Evolutionary conservation across 106 monocot species (phyloP).

Genomic region (Gastrodia elata): DNA sequence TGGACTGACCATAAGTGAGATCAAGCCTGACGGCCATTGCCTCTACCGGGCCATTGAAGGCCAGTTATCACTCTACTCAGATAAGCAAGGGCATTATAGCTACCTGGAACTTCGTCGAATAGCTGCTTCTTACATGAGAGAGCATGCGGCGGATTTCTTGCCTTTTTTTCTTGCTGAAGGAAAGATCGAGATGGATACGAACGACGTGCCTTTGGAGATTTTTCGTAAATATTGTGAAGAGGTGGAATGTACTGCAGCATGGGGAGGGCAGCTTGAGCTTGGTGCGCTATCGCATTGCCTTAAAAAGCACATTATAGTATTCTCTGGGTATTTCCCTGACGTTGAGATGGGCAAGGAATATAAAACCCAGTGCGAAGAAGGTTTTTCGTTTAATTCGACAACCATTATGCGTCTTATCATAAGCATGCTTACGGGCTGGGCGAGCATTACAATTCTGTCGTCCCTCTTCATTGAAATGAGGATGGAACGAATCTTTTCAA

Average conservation of each 20-base stretch:
- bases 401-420: conserved; percentile 65
- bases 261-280: conserved; percentile 82
- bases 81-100: conserved; percentile 4
- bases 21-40: conserved; percentile 75
- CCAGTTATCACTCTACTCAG: conserved; percentile 31
- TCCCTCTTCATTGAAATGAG: conserved; percentile 14
- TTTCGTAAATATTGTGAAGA: conserved; percentile 56
- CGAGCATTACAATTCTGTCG: conserved; percentile 81
- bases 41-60: conserved; percentile 71
- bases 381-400: conserved; percentile 14
- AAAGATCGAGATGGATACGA: conserved; percentile 27
- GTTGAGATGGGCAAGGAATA: conserved; percentile 87
- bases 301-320: conserved; percentile 54
- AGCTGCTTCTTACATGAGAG: conserved; percentile 64
- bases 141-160: conserved; percentile 45
- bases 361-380: conserved; percentile 22
- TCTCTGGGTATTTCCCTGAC: conserved; percentile 66
- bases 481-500: background rate
- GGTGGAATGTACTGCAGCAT: conserved; percentile 53
- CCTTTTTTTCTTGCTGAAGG: conserved; percentile 61
- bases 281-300: conserved; percentile 58
- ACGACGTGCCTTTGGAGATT: conserved; percentile 15
- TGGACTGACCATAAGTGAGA: conserved; percentile 47
- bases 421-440: conserved; percentile 78
- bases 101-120: conserved; percentile 47